phyloP scores from a whole-genome alignment of 2,329 filamentous ascomycete species.

The Aspergillus proliferans region DNA sequence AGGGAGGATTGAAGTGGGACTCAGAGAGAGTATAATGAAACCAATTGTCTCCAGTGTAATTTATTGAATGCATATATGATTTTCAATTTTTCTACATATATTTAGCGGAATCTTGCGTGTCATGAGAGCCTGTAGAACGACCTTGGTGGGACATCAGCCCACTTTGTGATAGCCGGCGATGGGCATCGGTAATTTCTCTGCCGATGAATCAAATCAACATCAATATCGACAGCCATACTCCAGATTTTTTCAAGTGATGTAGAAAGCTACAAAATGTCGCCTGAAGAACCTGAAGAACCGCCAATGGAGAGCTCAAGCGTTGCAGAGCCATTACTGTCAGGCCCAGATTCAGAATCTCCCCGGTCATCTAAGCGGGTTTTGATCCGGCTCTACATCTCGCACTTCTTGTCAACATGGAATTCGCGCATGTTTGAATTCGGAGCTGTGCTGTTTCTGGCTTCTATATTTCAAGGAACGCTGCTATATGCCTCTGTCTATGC shows the following conservation, averaged over 20 bases:
- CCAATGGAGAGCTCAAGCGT: not conserved
- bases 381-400: conserved; percentile 48
- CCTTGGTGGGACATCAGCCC: too few species aligned
- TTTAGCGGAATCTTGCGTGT: too few species aligned
- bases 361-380: not conserved
- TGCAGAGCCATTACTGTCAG: not conserved
- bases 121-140: too few species aligned
- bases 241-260: not conserved
- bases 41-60: not conserved
- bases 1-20: conserved; percentile 32
- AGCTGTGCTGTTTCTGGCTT: conserved; percentile 53
- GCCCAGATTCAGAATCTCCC: not conserved
- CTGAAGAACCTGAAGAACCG: not conserved
- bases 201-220: too few species aligned
- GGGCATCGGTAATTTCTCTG: too few species aligned
- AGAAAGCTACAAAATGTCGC: not conserved
- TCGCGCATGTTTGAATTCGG: conserved; percentile 60
- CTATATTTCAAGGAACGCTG: conserved; percentile 53
- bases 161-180: too few species aligned
- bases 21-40: not conserved
- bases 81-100: not conserved
- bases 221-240: too few species aligned
- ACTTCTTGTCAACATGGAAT: conserved; percentile 60
- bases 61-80: not conserved
- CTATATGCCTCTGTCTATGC: conserved; percentile 66